Evolutionary conservation across 2,329 filamentous ascomycete species (phyloP).

Genomic region (Fusarium aywerte): DNA sequence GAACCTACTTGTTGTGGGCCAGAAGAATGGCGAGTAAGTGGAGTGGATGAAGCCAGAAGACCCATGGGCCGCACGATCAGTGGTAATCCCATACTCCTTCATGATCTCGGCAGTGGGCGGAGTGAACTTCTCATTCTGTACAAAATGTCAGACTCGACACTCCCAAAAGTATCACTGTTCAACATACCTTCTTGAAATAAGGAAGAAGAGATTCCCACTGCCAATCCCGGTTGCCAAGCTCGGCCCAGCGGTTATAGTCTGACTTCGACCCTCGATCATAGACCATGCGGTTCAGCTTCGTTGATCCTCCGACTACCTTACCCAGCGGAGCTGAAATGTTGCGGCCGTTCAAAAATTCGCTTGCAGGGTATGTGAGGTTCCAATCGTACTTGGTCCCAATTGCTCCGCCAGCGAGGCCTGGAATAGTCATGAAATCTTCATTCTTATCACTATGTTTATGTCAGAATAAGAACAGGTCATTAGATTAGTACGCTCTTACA

Average conservation of each 20-base stretch:
- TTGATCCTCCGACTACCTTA: slow-evolving; percentile 55
- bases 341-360: slow-evolving; percentile 23
- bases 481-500: slow-evolving; percentile 9
- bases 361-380: slow-evolving; percentile 33
- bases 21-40: slow-evolving; percentile 40
- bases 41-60: slow-evolving; percentile 31
- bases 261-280: slow-evolving; percentile 52
- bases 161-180: accelerated
- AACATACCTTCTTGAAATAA: slow-evolving; percentile 57
- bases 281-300: slow-evolving; percentile 55
- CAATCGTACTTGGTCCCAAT: slow-evolving; percentile 43
- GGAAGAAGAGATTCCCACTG: slow-evolving; percentile 53
- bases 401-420: slow-evolving; percentile 38
- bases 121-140: slow-evolving; percentile 36
- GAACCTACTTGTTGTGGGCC: slow-evolving; percentile 40
- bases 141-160: neutral
- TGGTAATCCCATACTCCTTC: slow-evolving; percentile 31
- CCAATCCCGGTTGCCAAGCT: slow-evolving; percentile 58
- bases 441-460: slow-evolving; percentile 15
- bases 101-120: slow-evolving; percentile 18
- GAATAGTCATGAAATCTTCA: slow-evolving; percentile 38
- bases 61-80: slow-evolving; percentile 27
- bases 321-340: slow-evolving; percentile 39
- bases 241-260: slow-evolving; percentile 59
- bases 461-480: neutral